Conservation (phyloP, 352 stramenopile genomes). For the Aphanomyces stellatus region DNA sequence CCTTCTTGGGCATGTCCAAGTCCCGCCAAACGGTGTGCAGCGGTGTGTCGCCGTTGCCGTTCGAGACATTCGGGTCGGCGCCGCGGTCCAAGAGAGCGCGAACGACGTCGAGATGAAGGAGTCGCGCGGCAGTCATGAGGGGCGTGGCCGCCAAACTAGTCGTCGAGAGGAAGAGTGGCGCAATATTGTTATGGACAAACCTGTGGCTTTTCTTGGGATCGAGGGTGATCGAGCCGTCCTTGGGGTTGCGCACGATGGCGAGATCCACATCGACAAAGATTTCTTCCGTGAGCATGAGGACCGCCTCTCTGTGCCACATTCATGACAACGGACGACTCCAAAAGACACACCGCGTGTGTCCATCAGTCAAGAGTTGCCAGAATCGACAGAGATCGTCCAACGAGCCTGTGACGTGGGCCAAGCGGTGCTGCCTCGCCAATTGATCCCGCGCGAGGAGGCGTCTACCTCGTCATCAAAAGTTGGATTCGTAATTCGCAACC, state of each 20-base stretch:
- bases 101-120: conserved; percentile 42
- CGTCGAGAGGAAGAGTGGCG: background rate
- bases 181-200: background rate
- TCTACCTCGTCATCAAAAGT: conserved; percentile 1
- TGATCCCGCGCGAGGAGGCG: background rate
- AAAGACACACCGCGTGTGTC: background rate
- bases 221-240: background rate
- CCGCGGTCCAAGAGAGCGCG: conserved; percentile 37
- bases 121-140: conserved; percentile 56
- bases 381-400: background rate
- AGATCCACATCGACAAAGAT: conserved; percentile 63
- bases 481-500: background rate
- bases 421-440: conserved; percentile 31
- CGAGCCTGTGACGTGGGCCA: background rate
- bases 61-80: conserved; percentile 39
- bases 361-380: background rate
- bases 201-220: background rate
- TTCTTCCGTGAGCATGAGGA: conserved; percentile 51
- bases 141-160: conserved; percentile 43
- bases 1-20: background rate
- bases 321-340: no score
- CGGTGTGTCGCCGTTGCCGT: conserved; percentile 55
- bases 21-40: conserved; percentile 48
- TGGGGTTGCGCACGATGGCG: conserved; percentile 9
- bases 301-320: conserved; percentile 45